Evolutionary conservation across 2,329 filamentous ascomycete species (phyloP).

Genomic region (Delphinella strobiligena): DNA sequence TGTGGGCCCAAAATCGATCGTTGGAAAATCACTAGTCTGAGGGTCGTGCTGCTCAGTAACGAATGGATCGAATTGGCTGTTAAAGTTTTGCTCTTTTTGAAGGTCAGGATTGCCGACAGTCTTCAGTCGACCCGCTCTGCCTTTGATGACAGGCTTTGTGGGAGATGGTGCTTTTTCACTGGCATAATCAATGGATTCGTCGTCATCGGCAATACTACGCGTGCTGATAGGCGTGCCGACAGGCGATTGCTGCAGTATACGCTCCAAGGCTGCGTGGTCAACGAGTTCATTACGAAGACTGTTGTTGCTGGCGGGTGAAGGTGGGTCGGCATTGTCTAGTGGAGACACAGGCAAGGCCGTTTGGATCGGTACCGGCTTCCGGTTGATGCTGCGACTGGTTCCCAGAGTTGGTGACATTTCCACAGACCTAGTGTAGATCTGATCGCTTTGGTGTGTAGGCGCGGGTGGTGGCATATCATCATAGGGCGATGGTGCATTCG

Average conservation of each 20-base stretch:
- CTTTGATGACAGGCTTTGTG: constrained; percentile 47
- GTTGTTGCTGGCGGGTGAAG: constrained; percentile 23
- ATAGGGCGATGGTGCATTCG: constrained; percentile 20
- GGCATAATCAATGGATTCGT: constrained; percentile 60
- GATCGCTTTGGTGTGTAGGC: constrained; percentile 14
- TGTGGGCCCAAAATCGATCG: constrained; percentile 78
- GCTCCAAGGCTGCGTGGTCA: constrained; percentile 32
- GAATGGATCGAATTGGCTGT: constrained; percentile 22
- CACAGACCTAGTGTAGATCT: too few species aligned
- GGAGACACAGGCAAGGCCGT: not conserved
- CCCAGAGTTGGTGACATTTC: too few species aligned
- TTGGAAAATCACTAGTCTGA: constrained; percentile 42
- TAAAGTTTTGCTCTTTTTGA: constrained; percentile 33
- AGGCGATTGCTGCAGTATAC: constrained; percentile 19
- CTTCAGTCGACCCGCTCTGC: constrained; percentile 68
- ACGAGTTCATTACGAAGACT: constrained; percentile 32
- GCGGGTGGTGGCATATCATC: constrained; percentile 17
- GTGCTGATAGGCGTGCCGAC: constrained; percentile 19
- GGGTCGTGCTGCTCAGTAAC: constrained; percentile 21
- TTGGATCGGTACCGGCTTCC: constrained; percentile 4
- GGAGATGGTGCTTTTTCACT: constrained; percentile 43
- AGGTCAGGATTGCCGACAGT: constrained; percentile 52
- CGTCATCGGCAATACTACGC: constrained; percentile 45
- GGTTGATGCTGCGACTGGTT: not conserved
- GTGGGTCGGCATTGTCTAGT: not conserved